Evolutionary conservation across 257 asterid genomes (phyloP), one percentile per base, ranked within the genome.

Genomic region (Primulina tabacum): DNA sequence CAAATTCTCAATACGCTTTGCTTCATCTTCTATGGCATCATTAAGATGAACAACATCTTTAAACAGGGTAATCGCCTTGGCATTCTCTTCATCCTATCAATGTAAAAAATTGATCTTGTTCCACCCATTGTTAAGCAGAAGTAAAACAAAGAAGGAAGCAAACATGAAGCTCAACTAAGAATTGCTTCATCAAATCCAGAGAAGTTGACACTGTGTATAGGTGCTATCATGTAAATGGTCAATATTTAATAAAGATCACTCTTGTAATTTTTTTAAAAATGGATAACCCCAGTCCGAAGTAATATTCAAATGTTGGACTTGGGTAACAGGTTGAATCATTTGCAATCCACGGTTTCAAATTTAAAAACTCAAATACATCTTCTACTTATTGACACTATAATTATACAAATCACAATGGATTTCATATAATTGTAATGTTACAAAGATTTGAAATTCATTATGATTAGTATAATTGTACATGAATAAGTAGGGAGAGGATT

Each of bases 11-110:
- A 85, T 61, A 74, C 93, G 96, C 79, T 83, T 80, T 64, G 78
- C 74, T 56, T 85, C 87, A 74, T 89, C 91, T 74, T 85, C 83
- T 6, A 91, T 85, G 66, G 89, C 85, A 81, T 94, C 97, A 80
- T 84, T 89, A 74, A 84, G 82, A 58, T 12, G 77, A 79, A 94
- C 86, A 70, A 90, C 97, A 67, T 76, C 89, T 83, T 82, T 68
- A 78, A 94, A 94, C 77, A 94, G 82, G 76, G 97, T 81, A 64
- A 94, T 82, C 2, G 99, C 97, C 84, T 88, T 94, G 65, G 89
- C 88, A 82, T 94, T 94, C 80, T 94, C 99, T 75, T 89, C 99
- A 17, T 94, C 96, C 97, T 94, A 74, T 38, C 64, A 63, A 24
- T 73, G 58, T 55, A 20, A 32, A 57, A 50, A 26, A 52, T 18